Evolutionary conservation across 495 filamentous ascomycete genomes (phyloP).

Genomic region (Aspergillus funiculosus): DNA sequence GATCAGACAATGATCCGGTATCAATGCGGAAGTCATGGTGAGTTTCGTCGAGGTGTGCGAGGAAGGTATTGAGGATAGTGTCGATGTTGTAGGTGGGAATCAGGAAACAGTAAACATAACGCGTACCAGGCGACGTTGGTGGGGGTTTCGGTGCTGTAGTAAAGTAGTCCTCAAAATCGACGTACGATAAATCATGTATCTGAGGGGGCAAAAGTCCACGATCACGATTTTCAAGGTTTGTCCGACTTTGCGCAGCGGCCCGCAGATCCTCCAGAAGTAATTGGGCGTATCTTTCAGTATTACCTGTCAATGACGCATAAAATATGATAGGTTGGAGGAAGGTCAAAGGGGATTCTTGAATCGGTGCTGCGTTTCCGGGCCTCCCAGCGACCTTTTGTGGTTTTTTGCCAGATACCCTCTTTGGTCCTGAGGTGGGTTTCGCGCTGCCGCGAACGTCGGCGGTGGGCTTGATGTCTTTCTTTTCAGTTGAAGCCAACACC

Average conservation of each 20-base stretch:
- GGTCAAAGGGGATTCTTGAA: conserved; percentile 18
- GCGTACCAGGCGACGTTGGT: conserved; percentile 44
- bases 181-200: conserved; percentile 73
- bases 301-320: conserved; percentile 77
- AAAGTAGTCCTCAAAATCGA: conserved; percentile 91
- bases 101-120: conserved; percentile 76
- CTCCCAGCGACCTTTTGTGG: conserved; percentile 26
- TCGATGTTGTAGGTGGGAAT: conserved; percentile 91
- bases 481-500: conserved; percentile 1
- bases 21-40: conserved; percentile 96
- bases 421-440: conserved; percentile 29
- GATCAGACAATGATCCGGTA: conserved; percentile 66
- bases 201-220: conserved; percentile 50
- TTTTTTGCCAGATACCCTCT: conserved; percentile 38
- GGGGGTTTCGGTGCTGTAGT: conserved; percentile 49
- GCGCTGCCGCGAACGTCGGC: conserved; percentile 6
- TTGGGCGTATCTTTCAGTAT: conserved; percentile 64
- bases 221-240: conserved; percentile 27
- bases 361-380: conserved; percentile 13
- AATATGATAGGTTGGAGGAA: conserved; percentile 75
- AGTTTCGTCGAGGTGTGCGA: conserved; percentile 80
- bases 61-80: conserved; percentile 72
- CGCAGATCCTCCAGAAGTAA: conserved; percentile 50
- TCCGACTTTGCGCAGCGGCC: conserved; percentile 26
- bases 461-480: conserved; percentile 8